Evolutionary conservation across 2,329 filamentous ascomycete species (phyloP).

Genomic region (Didymella arachidicola): DNA sequence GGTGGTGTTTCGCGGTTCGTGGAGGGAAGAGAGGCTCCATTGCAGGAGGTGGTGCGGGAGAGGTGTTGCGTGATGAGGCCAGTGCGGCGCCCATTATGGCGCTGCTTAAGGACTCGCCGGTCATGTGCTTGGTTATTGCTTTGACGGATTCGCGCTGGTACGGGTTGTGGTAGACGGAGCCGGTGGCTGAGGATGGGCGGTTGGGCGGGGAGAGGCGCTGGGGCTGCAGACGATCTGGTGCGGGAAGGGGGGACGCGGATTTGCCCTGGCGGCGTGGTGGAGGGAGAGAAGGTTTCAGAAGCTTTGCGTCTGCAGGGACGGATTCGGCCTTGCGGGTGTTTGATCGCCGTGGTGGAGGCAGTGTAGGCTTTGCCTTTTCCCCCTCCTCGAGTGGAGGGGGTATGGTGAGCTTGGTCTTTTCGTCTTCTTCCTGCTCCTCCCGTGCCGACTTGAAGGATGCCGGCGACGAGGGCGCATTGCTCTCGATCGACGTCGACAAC

Average conservation of each 20-base stretch:
- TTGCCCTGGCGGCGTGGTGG: conserved; percentile 17
- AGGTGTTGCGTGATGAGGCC: conserved; percentile 63
- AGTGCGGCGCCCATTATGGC: conserved; percentile 79
- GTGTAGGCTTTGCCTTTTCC: conserved; percentile 6
- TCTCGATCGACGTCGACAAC: conserved; percentile 39
- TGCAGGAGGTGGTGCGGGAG: conserved; percentile 46
- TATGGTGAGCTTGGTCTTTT: conserved; percentile 41
- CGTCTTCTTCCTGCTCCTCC: conserved; percentile 43
- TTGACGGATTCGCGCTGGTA: conserved; percentile 49
- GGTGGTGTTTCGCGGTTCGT: conserved; percentile 50
- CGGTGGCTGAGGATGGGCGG: conserved; percentile 35
- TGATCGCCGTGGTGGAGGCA: conserved; percentile 49
- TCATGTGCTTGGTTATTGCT: conserved; percentile 58
- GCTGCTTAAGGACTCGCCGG: conserved; percentile 71
- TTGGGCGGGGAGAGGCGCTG: conserved; percentile 32
- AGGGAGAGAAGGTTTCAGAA: conserved; percentile 13
- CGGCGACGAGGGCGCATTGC: conserved; percentile 41
- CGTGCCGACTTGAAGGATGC: conserved; percentile 48
- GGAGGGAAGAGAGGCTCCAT: conserved; percentile 51
- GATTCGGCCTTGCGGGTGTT: conserved; percentile 25
- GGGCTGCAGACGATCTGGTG: conserved; percentile 31
- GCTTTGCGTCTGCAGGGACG: conserved; percentile 12
- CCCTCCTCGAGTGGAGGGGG: conserved; percentile 5
- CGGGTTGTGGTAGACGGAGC: conserved; percentile 49
- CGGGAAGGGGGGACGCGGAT: conserved; percentile 30